A percentile compares a stretch with the other conserved stretches of the same genome.
Conservation (phyloP, 495 filamentous ascomycete species). For the Neurospora intermedia region DNA sequence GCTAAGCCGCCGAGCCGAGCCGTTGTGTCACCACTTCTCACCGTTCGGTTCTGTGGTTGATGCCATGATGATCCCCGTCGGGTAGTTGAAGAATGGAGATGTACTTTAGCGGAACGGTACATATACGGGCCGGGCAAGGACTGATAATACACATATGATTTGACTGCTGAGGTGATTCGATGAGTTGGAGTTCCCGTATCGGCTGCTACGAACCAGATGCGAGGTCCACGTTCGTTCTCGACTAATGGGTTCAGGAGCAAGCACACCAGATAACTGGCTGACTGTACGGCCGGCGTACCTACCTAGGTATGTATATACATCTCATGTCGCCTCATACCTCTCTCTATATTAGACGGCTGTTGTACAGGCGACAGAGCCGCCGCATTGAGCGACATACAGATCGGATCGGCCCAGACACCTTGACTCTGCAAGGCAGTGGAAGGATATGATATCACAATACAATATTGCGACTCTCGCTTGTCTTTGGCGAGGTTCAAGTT, state of each 20-base stretch:
- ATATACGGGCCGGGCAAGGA: background rate
- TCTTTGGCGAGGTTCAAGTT: background rate
- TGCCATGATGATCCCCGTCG: background rate
- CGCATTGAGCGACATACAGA: background rate
- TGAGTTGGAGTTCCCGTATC: background rate
- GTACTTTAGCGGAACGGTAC: background rate
- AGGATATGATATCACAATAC: background rate
- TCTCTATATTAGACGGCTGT: background rate
- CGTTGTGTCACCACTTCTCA: background rate
- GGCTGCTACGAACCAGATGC: background rate
- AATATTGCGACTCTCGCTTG: background rate
- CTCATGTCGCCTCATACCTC: background rate
- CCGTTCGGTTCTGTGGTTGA: background rate
- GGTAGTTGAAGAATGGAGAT: background rate
- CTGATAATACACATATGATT: background rate
- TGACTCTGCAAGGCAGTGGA: background rate
- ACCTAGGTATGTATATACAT: background rate
- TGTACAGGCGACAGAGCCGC: background rate
- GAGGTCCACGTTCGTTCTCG: background rate
- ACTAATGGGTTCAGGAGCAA: background rate
- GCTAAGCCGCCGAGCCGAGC: background rate
- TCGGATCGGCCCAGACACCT: background rate
- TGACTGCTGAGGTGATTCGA: background rate
- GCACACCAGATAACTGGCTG: background rate
- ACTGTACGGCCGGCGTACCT: background rate